These are phyloP conservation scores for Leccinum subtestaceum DNA, from an alignment of 768 basidiomycete species.

Conservation along the genomic window DNA sequence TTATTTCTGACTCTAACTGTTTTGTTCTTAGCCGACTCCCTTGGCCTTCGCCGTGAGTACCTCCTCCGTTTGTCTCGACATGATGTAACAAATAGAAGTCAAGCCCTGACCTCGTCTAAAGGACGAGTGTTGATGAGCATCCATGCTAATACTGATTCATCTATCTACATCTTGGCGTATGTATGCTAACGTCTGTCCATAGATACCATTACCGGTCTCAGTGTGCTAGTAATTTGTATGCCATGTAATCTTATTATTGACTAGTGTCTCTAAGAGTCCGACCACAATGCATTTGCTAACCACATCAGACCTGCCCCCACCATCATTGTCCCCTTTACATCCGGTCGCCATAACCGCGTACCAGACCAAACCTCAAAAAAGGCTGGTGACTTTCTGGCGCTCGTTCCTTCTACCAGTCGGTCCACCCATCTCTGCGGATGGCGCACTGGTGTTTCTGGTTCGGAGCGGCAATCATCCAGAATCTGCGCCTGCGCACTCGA, in stretches of 20 bases:
- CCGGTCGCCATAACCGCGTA: slow-evolving; percentile 34
- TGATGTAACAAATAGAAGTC: slow-evolving; percentile 86
- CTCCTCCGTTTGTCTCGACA: slow-evolving; percentile 18
- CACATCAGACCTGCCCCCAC: slow-evolving; percentile 52
- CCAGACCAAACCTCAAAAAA: slow-evolving; percentile 32
- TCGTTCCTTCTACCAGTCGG: slow-evolving; percentile 39
- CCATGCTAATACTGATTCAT: slow-evolving; percentile 87
- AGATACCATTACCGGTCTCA: slow-evolving; percentile 4
- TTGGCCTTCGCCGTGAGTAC: slow-evolving; percentile 34
- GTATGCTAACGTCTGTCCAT: slow-evolving; percentile 15
- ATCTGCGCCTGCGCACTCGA: background rate
- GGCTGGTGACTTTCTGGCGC: slow-evolving; percentile 19
- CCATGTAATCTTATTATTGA: background rate
- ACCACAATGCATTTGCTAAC: slow-evolving; percentile 64
- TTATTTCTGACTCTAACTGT: slow-evolving; percentile 11
- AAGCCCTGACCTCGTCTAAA: slow-evolving; percentile 81
- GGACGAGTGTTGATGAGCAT: slow-evolving; percentile 71
- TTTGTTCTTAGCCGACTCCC: background rate
- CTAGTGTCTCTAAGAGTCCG: slow-evolving; percentile 24
- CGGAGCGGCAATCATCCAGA: slow-evolving; percentile 2
- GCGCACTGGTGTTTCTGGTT: slow-evolving; percentile 40
- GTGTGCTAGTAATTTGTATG: slow-evolving; percentile 1
- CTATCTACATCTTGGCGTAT: background rate
- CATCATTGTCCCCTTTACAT: slow-evolving; percentile 42
- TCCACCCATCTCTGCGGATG: slow-evolving; percentile 49